Percentiles rank a stretch among this genome's conserved stretches.
phyloP scores from a whole-genome alignment of 2,329 filamentous ascomycete species.

The Penicillium sp. region DNA sequence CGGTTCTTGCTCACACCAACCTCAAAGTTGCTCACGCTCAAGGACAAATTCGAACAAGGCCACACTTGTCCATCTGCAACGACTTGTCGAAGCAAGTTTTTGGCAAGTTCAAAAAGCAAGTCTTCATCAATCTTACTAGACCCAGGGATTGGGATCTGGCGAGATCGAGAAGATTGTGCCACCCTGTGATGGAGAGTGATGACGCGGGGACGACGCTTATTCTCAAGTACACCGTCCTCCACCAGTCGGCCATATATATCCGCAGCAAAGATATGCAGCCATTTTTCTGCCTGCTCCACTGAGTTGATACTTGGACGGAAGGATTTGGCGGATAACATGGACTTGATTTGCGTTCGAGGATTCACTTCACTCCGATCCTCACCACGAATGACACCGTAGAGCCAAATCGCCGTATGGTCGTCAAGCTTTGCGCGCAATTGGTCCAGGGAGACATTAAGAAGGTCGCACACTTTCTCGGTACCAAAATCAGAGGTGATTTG shows the following conservation, averaged over 20 bases:
- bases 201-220: conserved; percentile 82
- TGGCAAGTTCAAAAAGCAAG: conserved; percentile 74
- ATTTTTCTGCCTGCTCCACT: conserved; percentile 76
- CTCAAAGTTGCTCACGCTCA: conserved; percentile 91
- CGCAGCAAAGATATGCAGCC: conserved; percentile 88
- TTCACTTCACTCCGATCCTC: conserved; percentile 89
- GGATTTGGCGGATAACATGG: conserved; percentile 95
- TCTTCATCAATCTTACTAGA: conserved; percentile 75
- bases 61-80: conserved; percentile 77
- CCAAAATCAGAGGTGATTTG: conserved; percentile 80
- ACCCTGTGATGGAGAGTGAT: conserved; percentile 83
- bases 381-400: conserved; percentile 83
- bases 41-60: conserved; percentile 88
- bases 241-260: conserved; percentile 90
- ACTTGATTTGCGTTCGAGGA: conserved; percentile 89
- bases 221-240: conserved; percentile 86
- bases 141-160: conserved; percentile 74
- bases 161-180: conserved; percentile 73
- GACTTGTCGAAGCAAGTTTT: conserved; percentile 76
- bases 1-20: conserved; percentile 82
- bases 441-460: conserved; percentile 73
- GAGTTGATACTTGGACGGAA: conserved; percentile 84
- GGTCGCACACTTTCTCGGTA: conserved; percentile 77
- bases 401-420: conserved; percentile 82
- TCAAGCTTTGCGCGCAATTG: conserved; percentile 78